Percentiles rank a stretch among this genome's conserved stretches.
Evolutionary conservation across 306 rosid species (phyloP).

Genomic region (Albizia julibrissin): DNA sequence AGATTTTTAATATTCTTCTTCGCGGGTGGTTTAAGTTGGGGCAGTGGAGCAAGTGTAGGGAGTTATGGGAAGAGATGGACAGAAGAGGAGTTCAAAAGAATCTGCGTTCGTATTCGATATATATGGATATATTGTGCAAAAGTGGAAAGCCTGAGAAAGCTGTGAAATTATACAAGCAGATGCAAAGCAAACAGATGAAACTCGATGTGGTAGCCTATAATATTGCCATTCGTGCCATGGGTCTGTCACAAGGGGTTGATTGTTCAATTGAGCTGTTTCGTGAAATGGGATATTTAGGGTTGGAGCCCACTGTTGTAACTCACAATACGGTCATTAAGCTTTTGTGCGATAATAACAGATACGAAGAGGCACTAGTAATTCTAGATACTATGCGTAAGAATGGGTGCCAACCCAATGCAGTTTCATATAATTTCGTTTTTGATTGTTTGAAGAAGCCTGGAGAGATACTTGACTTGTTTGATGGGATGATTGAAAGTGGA

Average conservation of each 20-base stretch:
- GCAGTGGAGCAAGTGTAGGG: conserved; percentile 85
- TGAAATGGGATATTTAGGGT: conserved; percentile 81
- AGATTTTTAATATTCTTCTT: conserved; percentile 70
- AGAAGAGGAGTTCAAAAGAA: conserved; percentile 61
- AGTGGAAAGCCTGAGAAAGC: conserved; percentile 86
- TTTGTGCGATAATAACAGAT: conserved; percentile 65
- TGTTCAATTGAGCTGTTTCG: conserved; percentile 51
- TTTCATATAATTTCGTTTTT: conserved; percentile 69
- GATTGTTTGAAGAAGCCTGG: conserved; percentile 62
- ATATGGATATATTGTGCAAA: conserved; percentile 81
- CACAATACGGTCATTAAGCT: conserved; percentile 79
- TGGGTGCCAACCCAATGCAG: conserved; percentile 60
- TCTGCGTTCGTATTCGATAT: conserved; percentile 74
- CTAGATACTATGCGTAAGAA: conserved; percentile 53
- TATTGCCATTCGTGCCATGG: conserved; percentile 69
- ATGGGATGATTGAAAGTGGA: conserved; percentile 72
- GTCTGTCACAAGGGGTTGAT: conserved; percentile 82
- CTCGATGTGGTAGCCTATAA: conserved; percentile 81
- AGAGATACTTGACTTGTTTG: conserved; percentile 65
- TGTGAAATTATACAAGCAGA: conserved; percentile 70
- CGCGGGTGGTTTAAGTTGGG: conserved; percentile 83
- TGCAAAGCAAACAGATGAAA: conserved; percentile 60
- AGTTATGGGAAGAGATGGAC: conserved; percentile 93
- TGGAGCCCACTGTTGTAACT: conserved; percentile 62
- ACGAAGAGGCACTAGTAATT: conserved; percentile 59